phyloP scores from a whole-genome alignment of 2,329 filamentous ascomycete species.

The Aspergillus costaricaensis region DNA sequence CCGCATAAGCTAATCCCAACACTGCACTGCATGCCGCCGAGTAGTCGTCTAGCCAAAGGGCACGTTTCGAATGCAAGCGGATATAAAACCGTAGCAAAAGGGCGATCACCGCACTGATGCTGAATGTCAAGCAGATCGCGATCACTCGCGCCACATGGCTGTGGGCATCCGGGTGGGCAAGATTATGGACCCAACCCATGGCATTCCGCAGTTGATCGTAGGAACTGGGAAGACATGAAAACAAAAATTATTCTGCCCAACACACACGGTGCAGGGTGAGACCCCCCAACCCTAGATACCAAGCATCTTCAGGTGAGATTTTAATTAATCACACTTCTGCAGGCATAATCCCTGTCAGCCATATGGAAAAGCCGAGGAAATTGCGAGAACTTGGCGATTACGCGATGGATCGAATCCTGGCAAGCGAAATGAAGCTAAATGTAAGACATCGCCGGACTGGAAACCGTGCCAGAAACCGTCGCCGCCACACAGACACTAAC shows the following conservation, averaged over 20 bases:
- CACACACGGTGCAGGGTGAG: not conserved
- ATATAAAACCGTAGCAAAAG: constrained; percentile 29
- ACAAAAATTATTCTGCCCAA: not conserved
- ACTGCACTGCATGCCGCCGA: constrained; percentile 25
- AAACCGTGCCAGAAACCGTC: not conserved
- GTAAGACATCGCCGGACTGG: not conserved
- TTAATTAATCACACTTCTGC: too few relatives aligned
- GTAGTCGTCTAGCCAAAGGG: constrained; percentile 32
- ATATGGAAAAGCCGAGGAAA: not conserved
- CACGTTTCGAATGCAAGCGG: constrained; percentile 22
- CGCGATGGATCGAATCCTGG: not conserved
- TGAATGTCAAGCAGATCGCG: constrained; percentile 25
- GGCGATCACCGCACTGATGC: constrained; percentile 24
- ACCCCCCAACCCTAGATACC: not conserved
- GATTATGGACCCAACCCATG: constrained; percentile 36
- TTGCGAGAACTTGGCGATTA: not conserved
- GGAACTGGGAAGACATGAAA: not conserved
- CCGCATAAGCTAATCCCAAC: constrained; percentile 22
- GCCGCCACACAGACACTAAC: not conserved
- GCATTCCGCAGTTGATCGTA: not conserved
- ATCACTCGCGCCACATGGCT: constrained; percentile 25
- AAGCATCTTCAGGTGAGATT: not conserved
- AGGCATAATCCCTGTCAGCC: not conserved
- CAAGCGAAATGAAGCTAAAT: constrained; percentile 2
- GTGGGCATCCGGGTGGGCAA: constrained; percentile 25